phyloP scores from a whole-genome alignment of 345 rosid species.

The Barbarea vulgaris region DNA sequence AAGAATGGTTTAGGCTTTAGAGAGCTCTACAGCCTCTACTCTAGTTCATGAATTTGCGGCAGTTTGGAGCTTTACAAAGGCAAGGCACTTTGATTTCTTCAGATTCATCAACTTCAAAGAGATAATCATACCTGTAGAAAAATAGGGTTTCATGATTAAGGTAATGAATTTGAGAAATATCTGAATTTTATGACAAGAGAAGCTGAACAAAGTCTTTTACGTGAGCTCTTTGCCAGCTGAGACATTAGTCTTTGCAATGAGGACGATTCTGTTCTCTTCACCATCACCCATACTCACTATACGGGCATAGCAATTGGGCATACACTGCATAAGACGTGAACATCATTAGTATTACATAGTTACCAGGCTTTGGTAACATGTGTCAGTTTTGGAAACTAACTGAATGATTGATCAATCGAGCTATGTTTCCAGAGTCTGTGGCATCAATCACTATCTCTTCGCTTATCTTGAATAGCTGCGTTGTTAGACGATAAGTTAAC shows the following conservation, averaged over 20 bases:
- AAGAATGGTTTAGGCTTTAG: too few species aligned
- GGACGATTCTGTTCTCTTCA: conserved; percentile 75
- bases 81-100: conserved; percentile 87
- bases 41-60: conserved; percentile 77
- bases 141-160: neutral
- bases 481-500: neutral
- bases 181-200: neutral
- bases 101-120: conserved; percentile 78
- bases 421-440: conserved; percentile 88
- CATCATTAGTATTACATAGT: conserved; percentile 13
- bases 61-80: conserved; percentile 72
- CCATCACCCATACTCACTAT: conserved; percentile 73
- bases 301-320: conserved; percentile 96
- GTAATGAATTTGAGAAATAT: neutral
- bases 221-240: conserved; percentile 84
- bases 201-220: conserved; percentile 42
- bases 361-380: neutral
- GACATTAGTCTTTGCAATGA: conserved; percentile 78
- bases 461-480: conserved; percentile 92
- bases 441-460: conserved; percentile 96
- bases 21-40: too few species aligned
- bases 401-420: conserved; percentile 94
- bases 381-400: conserved; percentile 42
- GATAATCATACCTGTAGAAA: conserved; percentile 77
- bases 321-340: conserved; percentile 61